Percentiles rank a stretch among this genome's conserved stretches.
These are phyloP conservation scores for Penicillium salamii DNA, from an alignment of 495 filamentous ascomycete species.

Conservation along the genomic window DNA sequence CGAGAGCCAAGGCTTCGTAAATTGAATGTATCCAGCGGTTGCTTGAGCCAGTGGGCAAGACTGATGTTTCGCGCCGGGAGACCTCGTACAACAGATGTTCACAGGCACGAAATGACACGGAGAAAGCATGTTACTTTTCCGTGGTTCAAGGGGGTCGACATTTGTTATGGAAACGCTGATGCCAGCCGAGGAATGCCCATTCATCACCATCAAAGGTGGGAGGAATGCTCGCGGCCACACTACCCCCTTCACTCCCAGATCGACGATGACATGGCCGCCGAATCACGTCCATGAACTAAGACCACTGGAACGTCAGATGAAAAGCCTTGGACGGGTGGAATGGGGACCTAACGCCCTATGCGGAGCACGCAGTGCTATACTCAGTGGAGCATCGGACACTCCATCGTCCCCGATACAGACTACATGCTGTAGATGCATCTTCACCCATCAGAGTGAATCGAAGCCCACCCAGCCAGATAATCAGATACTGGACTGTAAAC, in stretches of 20 bases:
- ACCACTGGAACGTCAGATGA: background rate
- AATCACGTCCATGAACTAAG: background rate
- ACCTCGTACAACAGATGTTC: constrained; percentile 13
- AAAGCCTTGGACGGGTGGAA: background rate
- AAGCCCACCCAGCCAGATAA: too few species aligned
- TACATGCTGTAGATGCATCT: too few species aligned
- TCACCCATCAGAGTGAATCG: too few species aligned
- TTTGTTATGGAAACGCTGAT: constrained; percentile 39
- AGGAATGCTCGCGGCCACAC: constrained; percentile 38
- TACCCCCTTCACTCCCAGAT: constrained; percentile 7
- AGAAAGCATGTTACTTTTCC: too few species aligned
- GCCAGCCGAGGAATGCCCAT: constrained; percentile 32
- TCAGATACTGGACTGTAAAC: too few species aligned
- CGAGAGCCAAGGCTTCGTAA: background rate
- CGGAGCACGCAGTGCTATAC: too few species aligned
- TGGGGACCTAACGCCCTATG: constrained; percentile 4
- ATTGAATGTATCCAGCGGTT: too few species aligned
- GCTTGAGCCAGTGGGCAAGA: constrained; percentile 1
- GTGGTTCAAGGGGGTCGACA: constrained; percentile 7
- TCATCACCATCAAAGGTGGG: constrained; percentile 27
- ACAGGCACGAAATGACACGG: constrained; percentile 12
- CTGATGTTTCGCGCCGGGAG: constrained; percentile 1
- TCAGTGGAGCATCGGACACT: too few species aligned
- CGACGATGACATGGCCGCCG: constrained; percentile 1
- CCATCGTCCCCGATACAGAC: too few species aligned